phyloP scores from a whole-genome alignment of 768 basidiomycete species.

The Amanita phalloides region DNA sequence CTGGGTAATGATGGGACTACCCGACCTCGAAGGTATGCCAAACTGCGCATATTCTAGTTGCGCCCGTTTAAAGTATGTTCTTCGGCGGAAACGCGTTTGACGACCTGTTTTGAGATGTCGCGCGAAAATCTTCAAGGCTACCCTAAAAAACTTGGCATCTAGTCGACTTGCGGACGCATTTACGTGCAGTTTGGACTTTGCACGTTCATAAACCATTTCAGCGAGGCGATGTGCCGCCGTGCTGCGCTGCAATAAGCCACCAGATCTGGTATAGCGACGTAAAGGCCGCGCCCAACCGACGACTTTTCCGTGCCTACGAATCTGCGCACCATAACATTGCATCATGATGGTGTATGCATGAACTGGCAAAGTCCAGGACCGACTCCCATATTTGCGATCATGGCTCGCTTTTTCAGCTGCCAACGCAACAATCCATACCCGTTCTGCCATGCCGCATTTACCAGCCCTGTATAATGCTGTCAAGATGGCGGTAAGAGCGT shows the following conservation, averaged over 20 bases:
- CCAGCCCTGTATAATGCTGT: constrained; percentile 51
- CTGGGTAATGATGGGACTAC: constrained; percentile 24
- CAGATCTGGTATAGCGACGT: neutral
- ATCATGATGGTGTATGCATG: constrained; percentile 69
- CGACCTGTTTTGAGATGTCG: constrained; percentile 6
- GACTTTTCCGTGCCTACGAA: constrained; percentile 6
- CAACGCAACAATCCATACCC: constrained; percentile 53
- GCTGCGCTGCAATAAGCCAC: neutral
- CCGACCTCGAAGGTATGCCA: constrained; percentile 15
- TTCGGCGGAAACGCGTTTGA: constrained; percentile 1
- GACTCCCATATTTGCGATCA: constrained; percentile 13
- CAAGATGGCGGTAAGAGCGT: constrained; percentile 47
- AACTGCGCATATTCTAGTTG: constrained; percentile 9
- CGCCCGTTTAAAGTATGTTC: neutral
- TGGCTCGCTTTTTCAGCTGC: constrained; percentile 50
- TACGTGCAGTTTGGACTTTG: constrained; percentile 7
- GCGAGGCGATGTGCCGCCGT: constrained; percentile 2
- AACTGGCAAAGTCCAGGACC: constrained; percentile 57
- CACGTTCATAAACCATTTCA: constrained; percentile 1
- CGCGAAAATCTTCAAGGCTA: constrained; percentile 36
- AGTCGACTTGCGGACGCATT: constrained; percentile 24
- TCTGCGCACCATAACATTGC: constrained; percentile 13
- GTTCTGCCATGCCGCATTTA: constrained; percentile 42
- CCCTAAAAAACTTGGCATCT: constrained; percentile 64
- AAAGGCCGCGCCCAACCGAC: neutral